A percentile compares a stretch with the other conserved stretches of the same genome.
These are phyloP conservation scores for Colletotrichum sp. DNA, from an alignment of 2,329 filamentous ascomycete species.

Conservation along the genomic window DNA sequence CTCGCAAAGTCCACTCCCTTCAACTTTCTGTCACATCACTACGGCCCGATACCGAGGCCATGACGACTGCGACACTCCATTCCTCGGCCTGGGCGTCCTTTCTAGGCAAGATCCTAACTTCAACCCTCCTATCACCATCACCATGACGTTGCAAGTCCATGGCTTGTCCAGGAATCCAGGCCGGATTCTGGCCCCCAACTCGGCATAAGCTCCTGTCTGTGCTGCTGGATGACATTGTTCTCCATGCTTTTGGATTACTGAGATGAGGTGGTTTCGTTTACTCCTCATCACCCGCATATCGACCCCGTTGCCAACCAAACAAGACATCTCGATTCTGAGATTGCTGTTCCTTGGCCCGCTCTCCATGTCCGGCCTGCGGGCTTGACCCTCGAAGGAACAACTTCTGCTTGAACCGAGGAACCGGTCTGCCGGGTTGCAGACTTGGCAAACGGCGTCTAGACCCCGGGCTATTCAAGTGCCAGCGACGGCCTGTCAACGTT, in stretches of 20 bases:
- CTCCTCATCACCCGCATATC: neutral
- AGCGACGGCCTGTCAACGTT: neutral
- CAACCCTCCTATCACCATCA: neutral
- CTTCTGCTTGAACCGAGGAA: neutral
- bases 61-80: neutral
- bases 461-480: neutral
- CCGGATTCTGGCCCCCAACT: neutral
- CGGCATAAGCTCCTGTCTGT: neutral
- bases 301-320: neutral
- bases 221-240: neutral
- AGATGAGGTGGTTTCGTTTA: neutral
- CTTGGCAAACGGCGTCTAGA: slow-evolving; percentile 3
- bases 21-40: neutral
- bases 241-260: neutral
- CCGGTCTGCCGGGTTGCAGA: slow-evolving; percentile 12
- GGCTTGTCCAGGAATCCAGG: neutral
- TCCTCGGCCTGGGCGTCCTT: neutral
- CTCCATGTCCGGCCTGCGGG: neutral
- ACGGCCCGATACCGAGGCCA: neutral
- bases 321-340: neutral
- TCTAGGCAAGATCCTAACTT: neutral
- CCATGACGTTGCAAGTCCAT: neutral
- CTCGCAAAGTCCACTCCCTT: neutral
- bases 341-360: neutral
- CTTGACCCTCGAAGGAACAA: neutral